Percentiles rank a stretch among this genome's conserved stretches.
Conservation (phyloP, 495 filamentous ascomycete species). For the Trichoderma erinaceum region DNA sequence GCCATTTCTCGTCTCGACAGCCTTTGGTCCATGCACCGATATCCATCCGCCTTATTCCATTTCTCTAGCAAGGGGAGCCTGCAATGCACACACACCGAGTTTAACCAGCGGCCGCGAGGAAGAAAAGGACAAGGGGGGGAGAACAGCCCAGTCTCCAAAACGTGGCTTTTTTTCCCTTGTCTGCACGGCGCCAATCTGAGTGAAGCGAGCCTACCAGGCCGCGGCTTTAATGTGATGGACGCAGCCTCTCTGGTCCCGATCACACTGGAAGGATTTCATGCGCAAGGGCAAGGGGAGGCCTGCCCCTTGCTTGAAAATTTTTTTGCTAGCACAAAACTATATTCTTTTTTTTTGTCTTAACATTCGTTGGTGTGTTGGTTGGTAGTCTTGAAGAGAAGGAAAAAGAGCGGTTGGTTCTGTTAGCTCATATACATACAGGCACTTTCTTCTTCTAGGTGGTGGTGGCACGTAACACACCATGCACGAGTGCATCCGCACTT, state of each 20-base stretch:
- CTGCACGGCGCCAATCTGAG: constrained; percentile 1
- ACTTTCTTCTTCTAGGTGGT: too few relatives aligned
- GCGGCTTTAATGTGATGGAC: background rate
- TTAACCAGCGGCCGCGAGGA: too few relatives aligned
- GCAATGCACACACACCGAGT: too few relatives aligned
- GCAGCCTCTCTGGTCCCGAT: background rate
- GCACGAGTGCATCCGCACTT: constrained; percentile 7
- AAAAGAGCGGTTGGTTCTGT: too few relatives aligned
- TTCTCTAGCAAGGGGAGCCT: background rate
- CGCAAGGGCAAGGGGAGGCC: constrained; percentile 2
- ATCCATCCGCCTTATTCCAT: background rate
- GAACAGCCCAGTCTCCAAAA: background rate
- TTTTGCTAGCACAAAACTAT: background rate
- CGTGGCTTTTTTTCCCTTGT: background rate
- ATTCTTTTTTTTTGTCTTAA: background rate
- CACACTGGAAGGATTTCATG: background rate
- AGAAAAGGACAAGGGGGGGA: too few relatives aligned
- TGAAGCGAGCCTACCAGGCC: background rate
- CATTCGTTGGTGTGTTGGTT: background rate
- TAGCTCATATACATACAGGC: too few relatives aligned
- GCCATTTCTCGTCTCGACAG: background rate
- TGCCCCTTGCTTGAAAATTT: constrained; percentile 4
- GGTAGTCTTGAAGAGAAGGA: background rate
- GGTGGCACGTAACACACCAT: background rate
- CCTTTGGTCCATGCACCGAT: background rate